These are phyloP conservation scores for Hysterium pulicare DNA, from an alignment of 2,329 filamentous ascomycete species.

Conservation along the genomic window DNA sequence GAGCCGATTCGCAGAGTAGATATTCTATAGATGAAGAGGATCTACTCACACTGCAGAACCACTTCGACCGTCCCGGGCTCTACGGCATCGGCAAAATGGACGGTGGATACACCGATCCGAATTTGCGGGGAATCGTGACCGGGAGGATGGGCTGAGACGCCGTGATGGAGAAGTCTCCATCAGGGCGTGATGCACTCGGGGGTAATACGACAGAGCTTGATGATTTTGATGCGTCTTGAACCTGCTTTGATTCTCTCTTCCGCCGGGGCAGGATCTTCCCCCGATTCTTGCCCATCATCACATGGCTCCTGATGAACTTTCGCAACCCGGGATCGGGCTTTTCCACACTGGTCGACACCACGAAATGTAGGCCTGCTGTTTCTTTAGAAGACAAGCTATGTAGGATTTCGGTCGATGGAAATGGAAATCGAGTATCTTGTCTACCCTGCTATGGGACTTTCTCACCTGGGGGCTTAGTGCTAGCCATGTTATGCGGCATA, in stretches of 20 bases:
- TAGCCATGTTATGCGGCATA: background rate
- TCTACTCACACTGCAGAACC: constrained; percentile 28
- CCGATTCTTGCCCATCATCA: constrained; percentile 43
- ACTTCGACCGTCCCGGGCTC: constrained; percentile 19
- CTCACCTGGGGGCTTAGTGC: background rate
- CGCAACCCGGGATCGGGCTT: constrained; percentile 29
- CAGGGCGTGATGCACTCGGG: background rate
- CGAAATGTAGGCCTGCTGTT: constrained; percentile 22
- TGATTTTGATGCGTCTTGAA: background rate
- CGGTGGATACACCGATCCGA: constrained; percentile 18
- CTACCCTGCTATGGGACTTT: background rate
- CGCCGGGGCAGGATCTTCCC: constrained; percentile 21
- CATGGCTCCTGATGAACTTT: constrained; percentile 40
- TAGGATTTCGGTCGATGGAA: background rate
- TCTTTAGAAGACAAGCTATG: background rate
- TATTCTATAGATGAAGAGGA: background rate
- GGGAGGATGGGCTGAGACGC: background rate
- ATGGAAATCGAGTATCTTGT: too few relatives aligned
- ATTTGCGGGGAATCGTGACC: constrained; percentile 5
- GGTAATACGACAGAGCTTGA: background rate
- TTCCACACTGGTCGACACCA: constrained; percentile 24
- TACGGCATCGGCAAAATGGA: constrained; percentile 24
- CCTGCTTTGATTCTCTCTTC: constrained; percentile 3
- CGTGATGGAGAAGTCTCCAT: background rate
- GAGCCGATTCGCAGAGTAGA: too few relatives aligned